These are phyloP conservation scores for Erysimum cheiranthoides DNA, from an alignment of 345 rosid species.

Conservation along the genomic window DNA sequence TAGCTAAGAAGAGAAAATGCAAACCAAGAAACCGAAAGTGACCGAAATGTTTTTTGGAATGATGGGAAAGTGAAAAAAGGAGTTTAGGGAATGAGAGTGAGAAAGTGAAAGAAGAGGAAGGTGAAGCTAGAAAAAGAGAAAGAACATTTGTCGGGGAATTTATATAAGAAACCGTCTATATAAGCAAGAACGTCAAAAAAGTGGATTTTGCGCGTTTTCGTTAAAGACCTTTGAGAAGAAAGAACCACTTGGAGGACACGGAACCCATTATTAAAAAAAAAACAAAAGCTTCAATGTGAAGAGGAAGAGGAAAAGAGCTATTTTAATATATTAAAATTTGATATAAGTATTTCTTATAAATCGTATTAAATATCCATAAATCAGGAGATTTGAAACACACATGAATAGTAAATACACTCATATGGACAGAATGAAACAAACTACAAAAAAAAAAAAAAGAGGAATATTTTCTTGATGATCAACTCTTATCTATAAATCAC, in stretches of 20 bases:
- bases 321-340: too few species aligned
- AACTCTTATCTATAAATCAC: too few species aligned
- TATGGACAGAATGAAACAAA: too few species aligned
- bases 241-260: constrained; percentile 49
- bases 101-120: constrained; percentile 39
- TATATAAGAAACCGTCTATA: constrained; percentile 36
- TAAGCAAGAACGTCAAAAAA: constrained; percentile 40
- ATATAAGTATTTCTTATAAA: too few species aligned
- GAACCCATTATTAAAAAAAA: constrained; percentile 2
- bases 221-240: constrained; percentile 41
- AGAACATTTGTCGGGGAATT: constrained; percentile 42
- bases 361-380: too few species aligned
- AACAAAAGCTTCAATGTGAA: constrained; percentile 25
- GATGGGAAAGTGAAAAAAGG: too few species aligned
- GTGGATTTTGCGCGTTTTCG: constrained; percentile 42
- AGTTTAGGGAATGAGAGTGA: constrained; percentile 14
- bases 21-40: constrained; percentile 36
- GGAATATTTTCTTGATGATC: too few species aligned
- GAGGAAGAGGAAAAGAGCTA: neutral
- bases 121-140: constrained; percentile 34
- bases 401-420: too few species aligned
- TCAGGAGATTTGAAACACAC: too few species aligned
- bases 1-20: constrained; percentile 14
- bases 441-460: neutral
- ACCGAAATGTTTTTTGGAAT: too few species aligned